Evolutionary conservation across 805 yeast species (phyloP).

Genomic region (Kazachstania psychrophila): DNA sequence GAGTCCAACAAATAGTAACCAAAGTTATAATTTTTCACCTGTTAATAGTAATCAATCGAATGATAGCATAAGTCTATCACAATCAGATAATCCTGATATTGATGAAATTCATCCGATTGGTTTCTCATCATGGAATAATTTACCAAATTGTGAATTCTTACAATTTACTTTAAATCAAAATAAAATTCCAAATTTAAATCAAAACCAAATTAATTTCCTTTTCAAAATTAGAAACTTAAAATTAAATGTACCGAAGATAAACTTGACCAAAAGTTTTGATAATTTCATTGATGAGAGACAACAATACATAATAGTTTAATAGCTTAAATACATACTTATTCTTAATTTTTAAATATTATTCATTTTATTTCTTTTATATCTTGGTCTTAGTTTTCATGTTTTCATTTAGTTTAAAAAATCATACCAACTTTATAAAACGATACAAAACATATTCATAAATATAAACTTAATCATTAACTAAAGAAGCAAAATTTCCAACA

Average conservation of each 20-base stretch:
- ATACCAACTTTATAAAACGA: too few species aligned
- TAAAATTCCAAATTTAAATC: not conserved
- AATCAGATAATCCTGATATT: not conserved
- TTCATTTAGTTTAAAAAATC: too few species aligned
- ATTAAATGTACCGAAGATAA: conserved; percentile 10
- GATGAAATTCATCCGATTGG: conserved; percentile 13
- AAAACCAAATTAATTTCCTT: conserved; percentile 7
- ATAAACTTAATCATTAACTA: too few species aligned
- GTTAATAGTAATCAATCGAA: not conserved
- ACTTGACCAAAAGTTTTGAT: conserved; percentile 14
- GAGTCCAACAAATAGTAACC: conserved; percentile 2
- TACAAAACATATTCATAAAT: too few species aligned
- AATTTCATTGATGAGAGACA: conserved; percentile 18
- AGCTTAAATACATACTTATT: not conserved
- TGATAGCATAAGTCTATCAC: too few species aligned
- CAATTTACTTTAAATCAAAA: conserved; percentile 4
- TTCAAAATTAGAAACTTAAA: conserved; percentile 17
- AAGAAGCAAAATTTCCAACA: too few species aligned
- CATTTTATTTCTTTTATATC: too few species aligned
- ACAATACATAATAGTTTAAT: conserved; percentile 15
- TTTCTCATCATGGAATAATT: conserved; percentile 23
- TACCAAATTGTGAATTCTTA: conserved; percentile 10
- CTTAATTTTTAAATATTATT: not conserved
- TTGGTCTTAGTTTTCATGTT: too few species aligned
- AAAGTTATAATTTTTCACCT: conserved; percentile 1